phyloP scores from a whole-genome alignment of 192 early-diverging fungal genomes.

The Coemansia javaensis region DNA sequence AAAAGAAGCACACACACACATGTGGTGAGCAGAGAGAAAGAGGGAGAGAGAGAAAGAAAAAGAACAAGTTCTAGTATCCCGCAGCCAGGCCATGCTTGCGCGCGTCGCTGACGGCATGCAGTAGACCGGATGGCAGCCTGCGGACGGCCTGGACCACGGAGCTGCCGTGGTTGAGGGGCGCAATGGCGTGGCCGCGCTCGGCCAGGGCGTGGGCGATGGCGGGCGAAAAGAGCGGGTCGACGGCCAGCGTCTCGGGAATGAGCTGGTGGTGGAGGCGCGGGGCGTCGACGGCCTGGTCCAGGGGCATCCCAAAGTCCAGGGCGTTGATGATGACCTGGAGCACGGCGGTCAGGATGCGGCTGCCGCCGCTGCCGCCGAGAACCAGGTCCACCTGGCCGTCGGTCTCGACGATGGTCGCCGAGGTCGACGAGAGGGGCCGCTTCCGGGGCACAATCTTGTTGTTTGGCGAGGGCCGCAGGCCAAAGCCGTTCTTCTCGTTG shows the following conservation, averaged over 20 bases:
- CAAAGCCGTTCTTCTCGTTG: slow-evolving; percentile 68
- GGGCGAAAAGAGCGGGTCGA: slow-evolving; percentile 47
- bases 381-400: slow-evolving; percentile 62
- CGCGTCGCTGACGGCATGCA: slow-evolving; percentile 60
- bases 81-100: slow-evolving; percentile 63
- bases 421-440: slow-evolving; percentile 67
- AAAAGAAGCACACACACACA: too few relatives aligned
- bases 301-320: slow-evolving; percentile 63
- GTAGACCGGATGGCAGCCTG: slow-evolving; percentile 33
- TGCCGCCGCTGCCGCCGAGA: slow-evolving; percentile 84
- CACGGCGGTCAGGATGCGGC: slow-evolving; percentile 73
- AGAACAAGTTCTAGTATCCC: slow-evolving; percentile 29
- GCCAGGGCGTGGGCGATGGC: slow-evolving; percentile 29
- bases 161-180: slow-evolving; percentile 22
- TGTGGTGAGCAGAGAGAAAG: neutral
- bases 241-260: slow-evolving; percentile 64
- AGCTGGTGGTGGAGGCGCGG: slow-evolving; percentile 90
- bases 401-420: slow-evolving; percentile 42
- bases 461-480: slow-evolving; percentile 75
- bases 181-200: slow-evolving; percentile 43
- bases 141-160: slow-evolving; percentile 59
- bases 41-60: neutral
- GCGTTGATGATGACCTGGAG: slow-evolving; percentile 71
- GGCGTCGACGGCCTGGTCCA: slow-evolving; percentile 64
- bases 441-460: slow-evolving; percentile 78